Evolutionary conservation across 2,329 filamentous ascomycete genomes (phyloP).

Genomic region (Helotiales sp.): DNA sequence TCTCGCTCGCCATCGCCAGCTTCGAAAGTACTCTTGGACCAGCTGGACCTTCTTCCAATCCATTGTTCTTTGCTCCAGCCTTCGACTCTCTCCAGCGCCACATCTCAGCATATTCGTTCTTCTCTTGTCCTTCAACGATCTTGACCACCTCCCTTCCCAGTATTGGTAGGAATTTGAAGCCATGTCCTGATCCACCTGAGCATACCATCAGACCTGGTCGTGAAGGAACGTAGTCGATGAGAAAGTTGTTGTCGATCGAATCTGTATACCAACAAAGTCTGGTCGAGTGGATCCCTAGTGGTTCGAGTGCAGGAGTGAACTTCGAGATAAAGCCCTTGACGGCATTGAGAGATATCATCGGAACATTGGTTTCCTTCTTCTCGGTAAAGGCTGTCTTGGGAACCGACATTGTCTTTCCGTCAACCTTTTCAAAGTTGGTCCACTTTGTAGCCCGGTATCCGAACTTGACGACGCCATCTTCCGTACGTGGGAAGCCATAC

Average conservation of each 20-base stretch:
- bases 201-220: conserved; percentile 51
- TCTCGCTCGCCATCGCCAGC: background rate
- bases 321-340: background rate
- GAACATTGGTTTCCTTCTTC: background rate
- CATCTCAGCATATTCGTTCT: background rate
- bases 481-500: conserved; percentile 46
- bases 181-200: conserved; percentile 55
- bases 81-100: background rate
- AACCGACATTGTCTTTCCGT: background rate
- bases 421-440: conserved; percentile 40
- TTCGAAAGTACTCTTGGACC: background rate
- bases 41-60: background rate
- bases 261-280: conserved; percentile 60
- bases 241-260: conserved; percentile 51
- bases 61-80: background rate
- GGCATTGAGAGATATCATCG: background rate
- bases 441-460: conserved; percentile 53
- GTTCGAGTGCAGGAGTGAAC: background rate
- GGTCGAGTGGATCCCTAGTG: conserved; percentile 28
- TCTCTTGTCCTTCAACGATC: conserved; percentile 40
- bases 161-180: conserved; percentile 55
- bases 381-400: background rate
- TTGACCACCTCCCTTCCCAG: conserved; percentile 52
- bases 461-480: conserved; percentile 45
- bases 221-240: conserved; percentile 50